Evolutionary conservation across 2,329 filamentous ascomycete species (phyloP).

Genomic region (Ambrosiella cleistominuta): DNA sequence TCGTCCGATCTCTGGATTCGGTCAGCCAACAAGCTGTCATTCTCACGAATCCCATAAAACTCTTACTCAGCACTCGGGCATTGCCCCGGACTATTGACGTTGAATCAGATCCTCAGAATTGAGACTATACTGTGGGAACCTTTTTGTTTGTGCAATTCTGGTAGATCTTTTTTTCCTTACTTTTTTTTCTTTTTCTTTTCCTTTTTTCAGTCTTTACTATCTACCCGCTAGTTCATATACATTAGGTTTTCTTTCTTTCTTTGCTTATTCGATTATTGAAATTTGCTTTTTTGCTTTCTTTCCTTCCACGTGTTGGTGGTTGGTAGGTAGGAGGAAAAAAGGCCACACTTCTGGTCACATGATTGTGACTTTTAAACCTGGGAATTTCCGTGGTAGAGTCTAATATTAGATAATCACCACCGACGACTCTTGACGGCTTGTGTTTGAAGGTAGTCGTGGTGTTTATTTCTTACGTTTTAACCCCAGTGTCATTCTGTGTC

Average conservation of each 20-base stretch:
- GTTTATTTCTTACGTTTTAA: background rate
- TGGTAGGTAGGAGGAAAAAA: too few relatives aligned
- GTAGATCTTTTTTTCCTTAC: background rate
- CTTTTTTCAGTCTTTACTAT: background rate
- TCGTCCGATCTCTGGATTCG: background rate
- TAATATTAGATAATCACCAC: too few relatives aligned
- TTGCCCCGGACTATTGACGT: background rate
- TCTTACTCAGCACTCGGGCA: too few relatives aligned
- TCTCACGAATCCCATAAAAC: background rate
- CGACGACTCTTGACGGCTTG: too few relatives aligned
- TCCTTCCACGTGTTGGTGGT: background rate
- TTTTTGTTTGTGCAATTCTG: background rate
- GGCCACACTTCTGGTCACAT: too few relatives aligned
- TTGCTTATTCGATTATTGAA: background rate
- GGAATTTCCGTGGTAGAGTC: too few relatives aligned
- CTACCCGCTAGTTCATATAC: background rate
- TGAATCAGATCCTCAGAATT: background rate
- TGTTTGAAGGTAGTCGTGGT: too few relatives aligned
- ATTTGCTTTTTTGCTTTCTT: background rate
- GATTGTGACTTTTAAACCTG: too few relatives aligned
- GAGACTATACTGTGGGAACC: background rate
- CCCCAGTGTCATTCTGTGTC: background rate
- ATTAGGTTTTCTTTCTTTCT: background rate
- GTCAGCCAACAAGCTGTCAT: background rate
- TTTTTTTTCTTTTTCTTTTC: background rate